A percentile compares a stretch with the other conserved stretches of the same genome.
Conservation (phyloP, 257 asterid genomes). For the Penstemon newberryi region DNA sequence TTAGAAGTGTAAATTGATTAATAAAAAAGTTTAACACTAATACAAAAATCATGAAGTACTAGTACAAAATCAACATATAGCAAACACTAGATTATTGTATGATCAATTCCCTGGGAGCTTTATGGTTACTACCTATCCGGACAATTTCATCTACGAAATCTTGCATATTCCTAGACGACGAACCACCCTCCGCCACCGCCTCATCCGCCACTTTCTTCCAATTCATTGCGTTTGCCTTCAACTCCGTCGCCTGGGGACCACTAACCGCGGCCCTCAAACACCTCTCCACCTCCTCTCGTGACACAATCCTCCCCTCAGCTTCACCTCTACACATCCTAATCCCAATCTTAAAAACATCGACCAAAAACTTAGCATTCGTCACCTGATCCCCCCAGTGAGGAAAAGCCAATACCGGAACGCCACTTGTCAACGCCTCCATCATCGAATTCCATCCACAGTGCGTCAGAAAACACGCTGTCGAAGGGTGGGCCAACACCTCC, state of each 20-base stretch:
- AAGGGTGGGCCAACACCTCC: slow-evolving; percentile 64
- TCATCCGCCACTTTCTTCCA: slow-evolving; percentile 74
- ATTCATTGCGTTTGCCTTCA: slow-evolving; percentile 49
- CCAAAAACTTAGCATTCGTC: slow-evolving; percentile 72
- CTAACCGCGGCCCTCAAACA: slow-evolving; percentile 47
- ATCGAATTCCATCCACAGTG: slow-evolving; percentile 96
- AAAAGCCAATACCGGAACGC: slow-evolving; percentile 71
- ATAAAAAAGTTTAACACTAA: too few species aligned
- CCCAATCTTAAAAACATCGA: slow-evolving; percentile 70
- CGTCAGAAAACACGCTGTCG: slow-evolving; percentile 69
- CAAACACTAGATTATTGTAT: too few species aligned
- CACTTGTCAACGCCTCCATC: slow-evolving; percentile 70
- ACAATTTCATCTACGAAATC: slow-evolving; percentile 50
- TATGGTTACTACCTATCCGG: not conserved
- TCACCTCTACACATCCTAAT: slow-evolving; percentile 67
- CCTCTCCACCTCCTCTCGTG: slow-evolving; percentile 56
- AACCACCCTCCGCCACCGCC: slow-evolving; percentile 72
- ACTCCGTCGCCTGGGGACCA: slow-evolving; percentile 53
- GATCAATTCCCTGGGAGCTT: too few species aligned
- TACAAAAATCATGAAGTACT: too few species aligned
- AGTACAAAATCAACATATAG: too few species aligned
- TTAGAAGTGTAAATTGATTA: too few species aligned
- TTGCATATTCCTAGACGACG: slow-evolving; percentile 49
- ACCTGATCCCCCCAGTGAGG: slow-evolving; percentile 96
- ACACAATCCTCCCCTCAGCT: slow-evolving; percentile 49